Evolutionary conservation across 1,139 yeast genomes (phyloP).

Genomic region (Torulaspora pretoriensis): DNA sequence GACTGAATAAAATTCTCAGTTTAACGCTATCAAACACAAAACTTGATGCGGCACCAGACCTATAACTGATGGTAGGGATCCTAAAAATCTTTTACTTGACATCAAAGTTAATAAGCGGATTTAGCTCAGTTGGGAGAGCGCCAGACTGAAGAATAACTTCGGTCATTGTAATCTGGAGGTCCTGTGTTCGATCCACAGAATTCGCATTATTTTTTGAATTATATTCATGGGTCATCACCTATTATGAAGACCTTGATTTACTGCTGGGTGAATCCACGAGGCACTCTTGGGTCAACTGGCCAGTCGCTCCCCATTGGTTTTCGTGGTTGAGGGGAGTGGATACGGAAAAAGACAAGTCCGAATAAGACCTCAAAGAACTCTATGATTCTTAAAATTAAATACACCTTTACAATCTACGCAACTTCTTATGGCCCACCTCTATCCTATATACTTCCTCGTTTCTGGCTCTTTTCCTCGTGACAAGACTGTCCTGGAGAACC

Average conservation of each 20-base stretch:
- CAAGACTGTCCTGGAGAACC: slow-evolving; percentile 13
- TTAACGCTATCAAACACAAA: neutral
- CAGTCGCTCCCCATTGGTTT: too few relatives aligned
- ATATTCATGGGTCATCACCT: too few relatives aligned
- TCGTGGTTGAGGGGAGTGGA: too few relatives aligned
- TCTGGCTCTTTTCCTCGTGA: slow-evolving; percentile 1
- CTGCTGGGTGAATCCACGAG: too few relatives aligned
- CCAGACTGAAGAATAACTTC: slow-evolving; percentile 31
- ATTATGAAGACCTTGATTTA: too few relatives aligned
- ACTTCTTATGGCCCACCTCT: slow-evolving; percentile 1
- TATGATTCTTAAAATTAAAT: neutral
- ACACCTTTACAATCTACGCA: slow-evolving; percentile 1
- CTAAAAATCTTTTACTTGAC: neutral
- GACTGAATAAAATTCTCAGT: too few relatives aligned
- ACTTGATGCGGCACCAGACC: too few relatives aligned
- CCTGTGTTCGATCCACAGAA: slow-evolving; percentile 90
- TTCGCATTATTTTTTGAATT: slow-evolving; percentile 59
- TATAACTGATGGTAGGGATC: too few relatives aligned
- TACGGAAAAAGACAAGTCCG: too few relatives aligned
- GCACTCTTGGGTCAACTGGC: too few relatives aligned
- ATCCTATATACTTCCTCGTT: neutral
- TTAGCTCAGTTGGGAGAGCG: slow-evolving; percentile 36
- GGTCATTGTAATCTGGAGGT: slow-evolving; percentile 60
- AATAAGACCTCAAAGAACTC: too few relatives aligned
- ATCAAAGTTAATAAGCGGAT: slow-evolving; percentile 19